phyloP scores from a whole-genome alignment of 2,329 filamentous ascomycete species.

The Botrytis tulipae region DNA sequence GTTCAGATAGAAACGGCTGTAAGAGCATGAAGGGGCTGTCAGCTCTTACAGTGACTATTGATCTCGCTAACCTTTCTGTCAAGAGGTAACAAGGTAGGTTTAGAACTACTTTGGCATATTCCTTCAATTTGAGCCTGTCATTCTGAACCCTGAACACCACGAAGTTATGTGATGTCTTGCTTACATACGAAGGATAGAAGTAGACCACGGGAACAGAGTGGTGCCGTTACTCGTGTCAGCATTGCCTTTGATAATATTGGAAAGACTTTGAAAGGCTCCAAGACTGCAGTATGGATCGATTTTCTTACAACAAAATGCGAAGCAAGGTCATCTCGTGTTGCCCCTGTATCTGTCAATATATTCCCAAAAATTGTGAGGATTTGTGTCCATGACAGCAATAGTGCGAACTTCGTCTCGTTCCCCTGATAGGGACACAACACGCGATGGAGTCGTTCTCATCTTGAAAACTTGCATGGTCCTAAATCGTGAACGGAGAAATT shows the following conservation, averaged over 20 bases:
- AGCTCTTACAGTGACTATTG: background rate
- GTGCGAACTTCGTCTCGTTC: background rate
- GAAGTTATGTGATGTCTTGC: background rate
- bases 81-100: background rate
- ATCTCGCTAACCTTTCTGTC: background rate
- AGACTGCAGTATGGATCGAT: background rate
- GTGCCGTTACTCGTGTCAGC: background rate
- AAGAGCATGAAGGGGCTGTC: background rate
- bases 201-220: background rate
- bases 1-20: background rate
- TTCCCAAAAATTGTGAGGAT: background rate
- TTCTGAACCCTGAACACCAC: background rate
- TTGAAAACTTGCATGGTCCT: background rate
- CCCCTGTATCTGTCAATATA: background rate
- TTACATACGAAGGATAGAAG: background rate
- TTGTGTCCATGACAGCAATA: background rate
- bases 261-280: background rate
- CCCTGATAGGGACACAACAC: background rate
- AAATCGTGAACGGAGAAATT: background rate
- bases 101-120: background rate
- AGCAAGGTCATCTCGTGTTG: constrained; percentile 6
- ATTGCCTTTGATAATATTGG: background rate
- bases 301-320: too few species aligned
- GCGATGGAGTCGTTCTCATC: background rate
- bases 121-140: background rate